phyloP scores from a whole-genome alignment of 768 basidiomycete genomes.

The Russula brevipes region DNA sequence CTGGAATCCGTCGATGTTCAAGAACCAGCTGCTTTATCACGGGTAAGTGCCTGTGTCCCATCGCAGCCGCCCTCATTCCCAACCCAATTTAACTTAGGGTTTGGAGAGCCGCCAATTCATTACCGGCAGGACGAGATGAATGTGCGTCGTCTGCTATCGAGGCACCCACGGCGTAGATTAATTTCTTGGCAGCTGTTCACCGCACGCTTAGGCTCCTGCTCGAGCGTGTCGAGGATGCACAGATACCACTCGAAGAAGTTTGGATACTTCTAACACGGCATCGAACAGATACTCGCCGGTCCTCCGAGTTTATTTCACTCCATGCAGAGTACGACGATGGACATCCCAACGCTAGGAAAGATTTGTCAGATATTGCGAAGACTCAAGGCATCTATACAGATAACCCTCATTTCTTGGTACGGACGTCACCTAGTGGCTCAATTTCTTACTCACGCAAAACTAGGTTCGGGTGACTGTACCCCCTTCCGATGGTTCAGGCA shows the following conservation, averaged over 20 bases:
- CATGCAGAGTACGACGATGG: constrained; percentile 42
- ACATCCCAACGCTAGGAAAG: neutral
- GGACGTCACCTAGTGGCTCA: neutral
- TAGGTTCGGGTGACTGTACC: constrained; percentile 24
- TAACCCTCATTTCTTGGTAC: constrained; percentile 23
- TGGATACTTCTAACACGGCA: constrained; percentile 85
- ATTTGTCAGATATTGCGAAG: constrained; percentile 3
- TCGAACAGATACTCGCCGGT: constrained; percentile 50
- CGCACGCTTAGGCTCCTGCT: constrained; percentile 42
- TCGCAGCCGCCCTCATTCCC: neutral
- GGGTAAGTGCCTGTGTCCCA: constrained; percentile 43
- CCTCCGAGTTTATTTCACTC: constrained; percentile 65
- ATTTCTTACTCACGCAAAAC: neutral
- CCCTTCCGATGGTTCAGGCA: constrained; percentile 28
- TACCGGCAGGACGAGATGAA: constrained; percentile 28
- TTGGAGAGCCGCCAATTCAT: constrained; percentile 31
- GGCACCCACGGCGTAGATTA: neutral
- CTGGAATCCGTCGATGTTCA: constrained; percentile 74
- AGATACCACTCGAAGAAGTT: constrained; percentile 40
- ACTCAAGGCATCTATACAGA: constrained; percentile 23
- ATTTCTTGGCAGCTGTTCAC: constrained; percentile 33
- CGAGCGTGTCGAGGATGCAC: constrained; percentile 5
- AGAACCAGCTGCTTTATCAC: constrained; percentile 50
- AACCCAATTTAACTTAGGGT: constrained; percentile 24
- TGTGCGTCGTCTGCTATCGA: constrained; percentile 28